Conservation (phyloP, 2,329 filamentous ascomycete genomes). For the Leptographium radiaticola region DNA sequence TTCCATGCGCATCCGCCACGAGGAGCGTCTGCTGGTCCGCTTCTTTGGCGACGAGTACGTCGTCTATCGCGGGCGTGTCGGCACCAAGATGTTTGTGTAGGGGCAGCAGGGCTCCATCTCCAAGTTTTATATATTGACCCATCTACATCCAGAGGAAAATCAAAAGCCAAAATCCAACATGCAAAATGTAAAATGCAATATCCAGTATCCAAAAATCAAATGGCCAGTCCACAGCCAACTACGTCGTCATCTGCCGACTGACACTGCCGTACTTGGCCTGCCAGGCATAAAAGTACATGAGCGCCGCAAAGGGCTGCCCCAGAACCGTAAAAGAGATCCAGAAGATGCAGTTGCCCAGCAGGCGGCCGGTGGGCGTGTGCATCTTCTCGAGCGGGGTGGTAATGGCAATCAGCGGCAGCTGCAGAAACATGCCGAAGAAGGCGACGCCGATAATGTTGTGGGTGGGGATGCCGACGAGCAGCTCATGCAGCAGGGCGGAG, state of each 20-base stretch:
- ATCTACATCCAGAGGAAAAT: too few species aligned
- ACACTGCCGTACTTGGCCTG: slow-evolving; percentile 92
- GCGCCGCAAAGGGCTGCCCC: slow-evolving; percentile 80
- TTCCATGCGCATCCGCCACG: slow-evolving; percentile 54
- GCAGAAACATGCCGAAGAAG: slow-evolving; percentile 86
- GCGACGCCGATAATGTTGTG: slow-evolving; percentile 90
- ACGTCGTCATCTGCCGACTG: slow-evolving; percentile 25
- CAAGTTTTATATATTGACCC: slow-evolving; percentile 41
- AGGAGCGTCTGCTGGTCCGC: slow-evolving; percentile 62
- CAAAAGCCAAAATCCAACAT: not conserved
- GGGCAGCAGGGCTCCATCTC: too few species aligned
- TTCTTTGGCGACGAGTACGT: slow-evolving; percentile 83
- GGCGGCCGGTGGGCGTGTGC: slow-evolving; percentile 59
- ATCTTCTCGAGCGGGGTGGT: slow-evolving; percentile 72
- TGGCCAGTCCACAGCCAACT: too few species aligned
- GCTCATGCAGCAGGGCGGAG: slow-evolving; percentile 79
- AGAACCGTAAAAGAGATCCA: slow-evolving; percentile 95
- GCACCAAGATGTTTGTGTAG: slow-evolving; percentile 48
- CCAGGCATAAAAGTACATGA: slow-evolving; percentile 97
- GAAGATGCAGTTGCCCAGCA: slow-evolving; percentile 87
- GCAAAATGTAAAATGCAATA: too few species aligned
- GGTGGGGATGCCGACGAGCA: slow-evolving; percentile 86
- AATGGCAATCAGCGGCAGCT: slow-evolving; percentile 74
- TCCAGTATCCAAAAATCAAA: too few species aligned
- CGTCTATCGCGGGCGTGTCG: slow-evolving; percentile 56